phyloP scores from a whole-genome alignment of 352 stramenopile genomes.

The Pythium phragmitis region DNA sequence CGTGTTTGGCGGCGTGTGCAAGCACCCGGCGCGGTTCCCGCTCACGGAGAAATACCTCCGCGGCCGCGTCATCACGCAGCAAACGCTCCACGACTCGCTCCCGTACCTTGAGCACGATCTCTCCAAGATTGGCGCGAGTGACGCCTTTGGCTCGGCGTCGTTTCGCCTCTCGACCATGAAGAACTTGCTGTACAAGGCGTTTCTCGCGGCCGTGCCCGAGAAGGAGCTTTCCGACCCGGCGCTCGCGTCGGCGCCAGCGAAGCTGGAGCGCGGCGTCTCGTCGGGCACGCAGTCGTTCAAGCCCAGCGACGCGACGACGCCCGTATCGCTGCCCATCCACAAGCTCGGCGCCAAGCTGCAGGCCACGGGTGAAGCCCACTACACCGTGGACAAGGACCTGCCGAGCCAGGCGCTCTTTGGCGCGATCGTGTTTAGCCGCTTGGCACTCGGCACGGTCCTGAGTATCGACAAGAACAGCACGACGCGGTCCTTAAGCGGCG shows the following conservation, averaged over 20 bases:
- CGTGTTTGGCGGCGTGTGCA: conserved; percentile 40
- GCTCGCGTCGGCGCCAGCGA: conserved; percentile 20
- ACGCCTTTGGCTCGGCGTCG: conserved; percentile 28
- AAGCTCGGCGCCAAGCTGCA: conserved; percentile 44
- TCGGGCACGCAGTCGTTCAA: conserved; percentile 34
- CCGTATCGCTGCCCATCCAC: conserved; percentile 34
- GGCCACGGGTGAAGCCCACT: conserved; percentile 44
- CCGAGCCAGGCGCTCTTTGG: conserved; percentile 30
- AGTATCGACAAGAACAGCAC: conserved; percentile 29
- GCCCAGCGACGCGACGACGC: conserved; percentile 23
- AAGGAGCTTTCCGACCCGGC: conserved; percentile 14
- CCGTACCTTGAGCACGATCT: conserved; percentile 22
- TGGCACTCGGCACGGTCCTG: conserved; percentile 23
- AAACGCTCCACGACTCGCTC: conserved; percentile 18
- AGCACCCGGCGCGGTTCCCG: conserved; percentile 25
- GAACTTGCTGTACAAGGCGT: conserved; percentile 35
- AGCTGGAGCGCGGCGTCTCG: conserved; percentile 26
- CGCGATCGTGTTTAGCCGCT: conserved; percentile 33
- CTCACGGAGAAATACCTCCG: conserved; percentile 28
- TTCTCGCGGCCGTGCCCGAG: conserved; percentile 14
- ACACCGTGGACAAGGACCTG: conserved; percentile 36
- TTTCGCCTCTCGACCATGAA: conserved; percentile 38
- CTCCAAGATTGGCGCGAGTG: conserved; percentile 30
- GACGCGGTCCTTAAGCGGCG: conserved; percentile 28
- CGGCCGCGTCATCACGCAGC: conserved; percentile 22